Percentiles rank a stretch among this genome's conserved stretches.
Conservation (phyloP, 1,139 yeast genomes). For the Hyphopichia buzzinii region DNA sequence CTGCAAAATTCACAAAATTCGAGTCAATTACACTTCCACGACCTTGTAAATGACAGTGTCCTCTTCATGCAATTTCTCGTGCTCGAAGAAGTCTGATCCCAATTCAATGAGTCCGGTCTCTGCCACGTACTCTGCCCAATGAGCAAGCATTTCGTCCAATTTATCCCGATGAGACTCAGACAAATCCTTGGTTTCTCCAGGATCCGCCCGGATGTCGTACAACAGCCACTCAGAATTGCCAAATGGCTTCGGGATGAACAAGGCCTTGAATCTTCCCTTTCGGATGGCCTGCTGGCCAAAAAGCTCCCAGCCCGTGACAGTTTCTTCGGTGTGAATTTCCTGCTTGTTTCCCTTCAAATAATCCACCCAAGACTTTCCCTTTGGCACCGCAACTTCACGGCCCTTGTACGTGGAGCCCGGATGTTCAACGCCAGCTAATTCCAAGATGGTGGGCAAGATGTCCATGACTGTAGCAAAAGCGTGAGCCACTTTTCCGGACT, state of each 20-base stretch:
- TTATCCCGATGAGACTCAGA: conserved; percentile 28
- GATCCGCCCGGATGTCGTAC: conserved; percentile 41
- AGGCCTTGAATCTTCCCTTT: conserved; percentile 49
- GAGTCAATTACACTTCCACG: background rate
- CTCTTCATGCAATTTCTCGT: conserved; percentile 1
- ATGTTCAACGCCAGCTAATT: conserved; percentile 39
- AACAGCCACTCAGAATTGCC: conserved; percentile 53
- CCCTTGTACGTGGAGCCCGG: conserved; percentile 41
- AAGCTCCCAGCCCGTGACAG: conserved; percentile 58
- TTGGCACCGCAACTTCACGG: conserved; percentile 35
- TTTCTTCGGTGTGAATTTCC: conserved; percentile 40
- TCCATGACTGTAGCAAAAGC: conserved; percentile 59
- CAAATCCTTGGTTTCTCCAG: conserved; percentile 48
- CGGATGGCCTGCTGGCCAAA: conserved; percentile 57
- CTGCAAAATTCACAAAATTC: too few species aligned
- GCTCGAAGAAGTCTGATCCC: conserved; percentile 10
- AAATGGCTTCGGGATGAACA: conserved; percentile 47
- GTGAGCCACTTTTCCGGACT: conserved; percentile 26
- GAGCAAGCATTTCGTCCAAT: conserved; percentile 38
- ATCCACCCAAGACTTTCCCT: conserved; percentile 42
- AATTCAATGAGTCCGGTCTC: conserved; percentile 52
- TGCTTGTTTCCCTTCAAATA: conserved; percentile 24
- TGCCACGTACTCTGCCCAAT: conserved; percentile 54
- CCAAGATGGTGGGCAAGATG: conserved; percentile 51
- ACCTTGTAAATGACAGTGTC: conserved; percentile 1